A percentile compares a stretch with the other conserved stretches of the same genome.
Evolutionary conservation across 2,329 filamentous ascomycete genomes (phyloP).

Genomic region (Penicillium sp.): DNA sequence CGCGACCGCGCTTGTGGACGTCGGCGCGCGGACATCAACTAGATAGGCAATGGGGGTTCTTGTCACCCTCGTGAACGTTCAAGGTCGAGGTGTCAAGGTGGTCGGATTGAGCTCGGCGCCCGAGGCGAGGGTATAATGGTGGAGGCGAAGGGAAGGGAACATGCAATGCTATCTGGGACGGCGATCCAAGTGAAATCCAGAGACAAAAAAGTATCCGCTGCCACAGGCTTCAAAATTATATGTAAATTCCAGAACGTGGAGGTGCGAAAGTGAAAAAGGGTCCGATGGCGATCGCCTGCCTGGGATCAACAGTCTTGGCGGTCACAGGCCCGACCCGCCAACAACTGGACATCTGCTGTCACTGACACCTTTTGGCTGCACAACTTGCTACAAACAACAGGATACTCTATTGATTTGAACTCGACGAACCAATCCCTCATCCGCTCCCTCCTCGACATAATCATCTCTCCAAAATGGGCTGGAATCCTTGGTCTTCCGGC

Average conservation of each 20-base stretch:
- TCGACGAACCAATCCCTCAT: background rate
- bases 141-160: background rate
- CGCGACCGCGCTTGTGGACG: conserved; percentile 64
- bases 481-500: conserved; percentile 49
- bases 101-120: conserved; percentile 7
- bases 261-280: conserved; percentile 5
- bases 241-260: conserved; percentile 1
- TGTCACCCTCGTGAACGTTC: background rate
- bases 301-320: conserved; percentile 28
- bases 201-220: background rate
- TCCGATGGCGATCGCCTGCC: conserved; percentile 11
- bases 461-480: conserved; percentile 48
- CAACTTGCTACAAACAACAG: background rate
- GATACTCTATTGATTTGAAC: background rate
- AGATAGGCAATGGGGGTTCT: background rate
- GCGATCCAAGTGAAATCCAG: background rate
- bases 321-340: conserved; percentile 18
- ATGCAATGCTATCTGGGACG: conserved; percentile 2
- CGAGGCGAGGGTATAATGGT: conserved; percentile 1
- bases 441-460: background rate
- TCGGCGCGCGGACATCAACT: conserved; percentile 48
- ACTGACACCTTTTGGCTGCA: background rate
- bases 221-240: background rate
- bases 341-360: conserved; percentile 9
- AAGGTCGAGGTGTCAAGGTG: background rate